A percentile compares a stretch with the other conserved stretches of the same genome.
Conservation (phyloP, 225 moss, liverwort and hornwort genomes). For the Marchantia polymorpha region DNA sequence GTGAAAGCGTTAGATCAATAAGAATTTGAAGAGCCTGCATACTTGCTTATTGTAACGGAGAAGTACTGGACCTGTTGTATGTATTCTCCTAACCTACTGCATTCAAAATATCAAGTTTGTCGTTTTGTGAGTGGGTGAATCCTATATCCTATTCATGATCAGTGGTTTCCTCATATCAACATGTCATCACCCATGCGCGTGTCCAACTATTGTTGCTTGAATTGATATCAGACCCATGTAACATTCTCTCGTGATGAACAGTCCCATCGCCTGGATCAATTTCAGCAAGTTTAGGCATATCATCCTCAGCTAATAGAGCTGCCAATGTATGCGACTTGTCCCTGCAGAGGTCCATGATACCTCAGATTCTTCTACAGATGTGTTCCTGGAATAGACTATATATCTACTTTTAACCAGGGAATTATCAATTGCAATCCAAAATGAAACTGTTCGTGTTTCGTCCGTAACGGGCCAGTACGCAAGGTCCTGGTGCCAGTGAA, state of each 20-base stretch:
- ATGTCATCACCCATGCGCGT: constrained; percentile 90
- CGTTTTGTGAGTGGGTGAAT: constrained; percentile 94
- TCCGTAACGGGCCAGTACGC: constrained; percentile 93
- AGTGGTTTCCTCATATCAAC: constrained; percentile 58
- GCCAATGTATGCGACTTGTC: constrained; percentile 87
- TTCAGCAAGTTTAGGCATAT: constrained; percentile 60
- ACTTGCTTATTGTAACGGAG: no score
- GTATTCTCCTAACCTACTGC: constrained; percentile 57
- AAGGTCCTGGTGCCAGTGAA: constrained; percentile 98
- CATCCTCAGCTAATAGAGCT: constrained; percentile 48
- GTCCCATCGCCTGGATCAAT: constrained; percentile 71
- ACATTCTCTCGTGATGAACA: constrained; percentile 74
- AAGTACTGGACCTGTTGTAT: no score
- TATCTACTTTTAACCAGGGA: constrained; percentile 69
- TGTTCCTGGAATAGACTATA: constrained; percentile 67
- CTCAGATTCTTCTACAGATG: constrained; percentile 64
- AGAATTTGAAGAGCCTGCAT: no score
- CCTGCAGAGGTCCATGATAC: constrained; percentile 73
- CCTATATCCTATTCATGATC: constrained; percentile 62
- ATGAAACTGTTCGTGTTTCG: constrained; percentile 83
- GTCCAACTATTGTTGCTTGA: constrained; percentile 75
- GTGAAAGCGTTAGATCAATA: no score
- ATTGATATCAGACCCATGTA: no score
- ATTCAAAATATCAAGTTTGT: constrained; percentile 73
- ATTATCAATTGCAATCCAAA: constrained; percentile 90